phyloP scores from a whole-genome alignment of 2,329 filamentous ascomycete genomes.

The Fusarium concolor region DNA sequence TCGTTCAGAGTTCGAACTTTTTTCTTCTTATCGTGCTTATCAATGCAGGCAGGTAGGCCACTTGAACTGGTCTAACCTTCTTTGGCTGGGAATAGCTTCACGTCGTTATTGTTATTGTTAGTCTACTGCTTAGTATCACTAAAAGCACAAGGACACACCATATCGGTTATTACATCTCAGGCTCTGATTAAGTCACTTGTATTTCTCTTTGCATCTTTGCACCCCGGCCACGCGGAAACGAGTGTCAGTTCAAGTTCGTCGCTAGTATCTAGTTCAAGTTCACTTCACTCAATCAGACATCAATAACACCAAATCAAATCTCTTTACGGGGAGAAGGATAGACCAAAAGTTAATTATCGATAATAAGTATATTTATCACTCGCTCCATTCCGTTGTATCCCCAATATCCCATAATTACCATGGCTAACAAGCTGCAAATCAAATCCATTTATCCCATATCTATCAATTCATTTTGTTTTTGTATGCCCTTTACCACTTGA shows the following conservation, averaged over 20 bases:
- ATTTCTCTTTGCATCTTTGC: not conserved
- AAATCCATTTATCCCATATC: conserved; percentile 9
- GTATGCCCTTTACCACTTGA: conserved; percentile 53
- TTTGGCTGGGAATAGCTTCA: conserved; percentile 32
- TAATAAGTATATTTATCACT: conserved; percentile 24
- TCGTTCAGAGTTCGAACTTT: conserved; percentile 40
- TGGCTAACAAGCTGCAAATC: conserved; percentile 13
- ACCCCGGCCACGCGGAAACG: not conserved
- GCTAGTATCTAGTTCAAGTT: not conserved
- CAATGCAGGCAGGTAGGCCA: not conserved
- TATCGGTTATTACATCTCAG: too few relatives aligned
- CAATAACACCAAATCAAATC: not conserved
- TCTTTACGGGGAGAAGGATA: too few relatives aligned
- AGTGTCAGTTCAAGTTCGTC: not conserved
- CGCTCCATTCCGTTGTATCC: conserved; percentile 24
- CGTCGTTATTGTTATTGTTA: not conserved
- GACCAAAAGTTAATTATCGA: not conserved
- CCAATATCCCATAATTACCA: conserved; percentile 10
- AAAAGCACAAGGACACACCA: not conserved
- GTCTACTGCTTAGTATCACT: not conserved
- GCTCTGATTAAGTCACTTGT: not conserved
- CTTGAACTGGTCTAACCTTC: not conserved
- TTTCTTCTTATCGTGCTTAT: conserved; percentile 46
- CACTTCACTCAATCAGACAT: not conserved
- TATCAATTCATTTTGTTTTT: not conserved